Evolutionary conservation across 495 filamentous ascomycete species (phyloP).

Genomic region (Cercophora samala): DNA sequence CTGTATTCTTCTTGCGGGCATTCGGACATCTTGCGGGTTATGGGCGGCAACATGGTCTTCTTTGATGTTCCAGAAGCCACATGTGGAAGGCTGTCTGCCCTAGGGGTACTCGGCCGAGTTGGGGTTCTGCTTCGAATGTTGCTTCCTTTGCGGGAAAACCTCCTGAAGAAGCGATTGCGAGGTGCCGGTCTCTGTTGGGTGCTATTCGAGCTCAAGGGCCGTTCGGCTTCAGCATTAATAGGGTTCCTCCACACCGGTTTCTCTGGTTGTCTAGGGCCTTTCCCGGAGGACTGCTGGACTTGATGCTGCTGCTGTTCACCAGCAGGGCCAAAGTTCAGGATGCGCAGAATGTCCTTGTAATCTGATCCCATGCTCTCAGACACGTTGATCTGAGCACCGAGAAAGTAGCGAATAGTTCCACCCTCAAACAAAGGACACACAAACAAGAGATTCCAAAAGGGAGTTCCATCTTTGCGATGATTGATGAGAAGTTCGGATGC

Average conservation of each 20-base stretch:
- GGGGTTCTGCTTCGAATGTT: not conserved
- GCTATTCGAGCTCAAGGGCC: not conserved
- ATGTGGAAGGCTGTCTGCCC: not conserved
- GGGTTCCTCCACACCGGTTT: conserved; percentile 5
- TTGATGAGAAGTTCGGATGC: conserved; percentile 52
- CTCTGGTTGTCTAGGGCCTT: conserved; percentile 1
- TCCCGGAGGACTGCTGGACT: not conserved
- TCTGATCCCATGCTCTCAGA: conserved; percentile 48
- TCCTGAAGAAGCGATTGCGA: conserved; percentile 28
- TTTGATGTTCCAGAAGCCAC: not conserved
- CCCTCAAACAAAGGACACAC: conserved; percentile 47
- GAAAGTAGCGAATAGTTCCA: conserved; percentile 46
- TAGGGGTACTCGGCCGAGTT: not conserved
- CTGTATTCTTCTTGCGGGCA: conserved; percentile 15
- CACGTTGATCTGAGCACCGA: conserved; percentile 57
- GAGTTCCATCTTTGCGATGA: conserved; percentile 49
- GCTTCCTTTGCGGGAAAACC: conserved; percentile 16
- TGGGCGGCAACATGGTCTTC: not conserved
- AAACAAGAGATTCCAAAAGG: conserved; percentile 57
- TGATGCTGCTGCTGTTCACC: conserved; percentile 6
- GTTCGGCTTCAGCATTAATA: conserved; percentile 5
- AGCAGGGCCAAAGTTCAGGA: conserved; percentile 36
- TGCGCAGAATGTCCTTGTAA: conserved; percentile 47
- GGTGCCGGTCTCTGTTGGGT: not conserved
- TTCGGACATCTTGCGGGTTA: not conserved